These are phyloP conservation scores for Axilococcus clingmanii DNA, from an alignment of 139 green algal genomes.

Conservation along the genomic window DNA sequence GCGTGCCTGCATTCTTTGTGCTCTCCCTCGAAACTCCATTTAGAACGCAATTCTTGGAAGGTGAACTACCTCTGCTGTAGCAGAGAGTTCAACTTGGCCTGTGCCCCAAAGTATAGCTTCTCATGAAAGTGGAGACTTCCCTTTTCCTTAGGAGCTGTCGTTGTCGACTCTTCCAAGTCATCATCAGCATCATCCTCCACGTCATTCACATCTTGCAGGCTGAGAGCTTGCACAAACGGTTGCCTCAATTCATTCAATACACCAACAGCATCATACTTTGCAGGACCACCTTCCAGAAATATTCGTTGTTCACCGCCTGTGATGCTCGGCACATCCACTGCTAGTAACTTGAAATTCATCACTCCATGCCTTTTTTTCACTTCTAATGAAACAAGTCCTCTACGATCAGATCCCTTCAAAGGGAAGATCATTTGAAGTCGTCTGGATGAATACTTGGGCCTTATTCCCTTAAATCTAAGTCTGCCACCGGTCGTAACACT, in stretches of 20 bases:
- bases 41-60: slow-evolving; percentile 46
- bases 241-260: slow-evolving; percentile 53
- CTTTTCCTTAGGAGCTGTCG: not conserved
- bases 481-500: slow-evolving; percentile 54
- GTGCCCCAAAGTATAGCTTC: too few species aligned
- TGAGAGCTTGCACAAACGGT: slow-evolving; percentile 33
- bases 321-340: slow-evolving; percentile 49
- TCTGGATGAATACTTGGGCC: slow-evolving; percentile 26
- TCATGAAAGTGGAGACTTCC: too few species aligned
- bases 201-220: slow-evolving; percentile 1
- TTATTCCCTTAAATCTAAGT: slow-evolving; percentile 36
- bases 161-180: not conserved
- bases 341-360: slow-evolving; percentile 66
- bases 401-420: slow-evolving; percentile 46
- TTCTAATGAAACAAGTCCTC: slow-evolving; percentile 66
- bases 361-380: slow-evolving; percentile 60
- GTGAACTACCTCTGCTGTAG: slow-evolving; percentile 31
- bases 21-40: slow-evolving; percentile 55
- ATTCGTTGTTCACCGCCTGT: slow-evolving; percentile 38
- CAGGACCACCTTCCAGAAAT: slow-evolving; percentile 47
- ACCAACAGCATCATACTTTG: slow-evolving; percentile 37
- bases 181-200: slow-evolving; percentile 10
- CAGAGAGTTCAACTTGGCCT: not conserved
- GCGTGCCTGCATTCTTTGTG: slow-evolving; percentile 73
- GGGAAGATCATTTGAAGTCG: slow-evolving; percentile 75